phyloP scores from a whole-genome alignment of 192 early-diverging fungal genomes.

The Umbelopsis ramanniana region DNA sequence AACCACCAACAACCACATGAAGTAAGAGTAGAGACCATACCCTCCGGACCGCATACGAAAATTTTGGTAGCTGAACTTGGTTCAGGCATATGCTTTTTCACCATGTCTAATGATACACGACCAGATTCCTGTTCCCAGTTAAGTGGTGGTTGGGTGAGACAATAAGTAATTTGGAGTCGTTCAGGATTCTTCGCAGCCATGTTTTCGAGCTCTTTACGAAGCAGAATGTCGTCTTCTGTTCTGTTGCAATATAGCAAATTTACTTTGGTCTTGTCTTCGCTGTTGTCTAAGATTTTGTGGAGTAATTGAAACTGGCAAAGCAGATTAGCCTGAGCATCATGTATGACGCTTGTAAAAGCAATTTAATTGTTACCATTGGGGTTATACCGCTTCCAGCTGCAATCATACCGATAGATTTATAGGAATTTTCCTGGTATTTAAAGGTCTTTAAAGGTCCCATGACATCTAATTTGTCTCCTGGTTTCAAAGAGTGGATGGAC shows the following conservation, averaged over 20 bases:
- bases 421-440: not conserved
- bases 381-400: constrained; percentile 5
- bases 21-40: not conserved
- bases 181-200: constrained; percentile 59
- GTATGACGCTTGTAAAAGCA: not conserved
- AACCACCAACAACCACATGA: too few species aligned
- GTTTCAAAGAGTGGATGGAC: constrained; percentile 61
- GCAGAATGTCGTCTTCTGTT: constrained; percentile 69
- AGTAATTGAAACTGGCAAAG: constrained; percentile 74
- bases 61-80: constrained; percentile 25
- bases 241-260: constrained; percentile 68
- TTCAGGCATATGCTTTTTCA: constrained; percentile 60
- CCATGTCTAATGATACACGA: constrained; percentile 62
- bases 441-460: not conserved
- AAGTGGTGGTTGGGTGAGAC: constrained; percentile 52
- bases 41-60: constrained; percentile 25
- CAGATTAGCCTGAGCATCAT: constrained; percentile 9
- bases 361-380: not conserved
- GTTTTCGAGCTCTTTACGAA: constrained; percentile 61
- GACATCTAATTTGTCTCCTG: constrained; percentile 61
- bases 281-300: constrained; percentile 62
- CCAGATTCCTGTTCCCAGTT: constrained; percentile 64
- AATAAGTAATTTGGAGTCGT: constrained; percentile 64
- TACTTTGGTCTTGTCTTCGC: constrained; percentile 70
- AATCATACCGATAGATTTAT: not conserved